Percentiles rank a stretch among this genome's conserved stretches.
These are phyloP conservation scores for Didymella sp. DNA, from an alignment of 2,329 filamentous ascomycete species.

Conservation along the genomic window DNA sequence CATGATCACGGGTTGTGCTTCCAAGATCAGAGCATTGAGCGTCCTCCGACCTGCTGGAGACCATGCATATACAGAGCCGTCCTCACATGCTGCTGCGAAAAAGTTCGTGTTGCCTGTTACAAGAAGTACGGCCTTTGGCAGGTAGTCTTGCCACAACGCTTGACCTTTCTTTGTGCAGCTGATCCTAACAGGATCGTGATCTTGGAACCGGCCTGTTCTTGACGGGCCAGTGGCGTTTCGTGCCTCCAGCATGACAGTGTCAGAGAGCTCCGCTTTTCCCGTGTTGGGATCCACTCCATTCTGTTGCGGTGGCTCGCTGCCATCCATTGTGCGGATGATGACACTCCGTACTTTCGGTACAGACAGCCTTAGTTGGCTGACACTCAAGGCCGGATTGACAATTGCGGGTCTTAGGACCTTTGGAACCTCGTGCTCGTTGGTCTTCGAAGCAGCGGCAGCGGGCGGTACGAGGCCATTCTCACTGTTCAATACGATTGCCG, in stretches of 20 bases:
- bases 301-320: conserved; percentile 58
- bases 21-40: conserved; percentile 82
- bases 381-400: conserved; percentile 77
- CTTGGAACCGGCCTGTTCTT: conserved; percentile 64
- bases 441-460: conserved; percentile 57
- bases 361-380: conserved; percentile 84
- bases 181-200: conserved; percentile 83
- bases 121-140: conserved; percentile 85
- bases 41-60: conserved; percentile 87
- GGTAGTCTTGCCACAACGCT: conserved; percentile 90
- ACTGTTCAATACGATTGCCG: conserved; percentile 77
- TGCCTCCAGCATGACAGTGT: conserved; percentile 81
- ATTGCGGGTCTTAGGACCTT: conserved; percentile 89
- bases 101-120: conserved; percentile 89
- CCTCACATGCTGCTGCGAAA: conserved; percentile 93
- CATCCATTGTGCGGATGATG: conserved; percentile 82
- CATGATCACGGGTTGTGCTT: conserved; percentile 91
- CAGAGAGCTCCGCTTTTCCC: conserved; percentile 60
- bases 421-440: conserved; percentile 61
- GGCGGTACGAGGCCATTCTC: conserved; percentile 80
- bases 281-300: conserved; percentile 55
- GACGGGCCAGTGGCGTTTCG: conserved; percentile 74
- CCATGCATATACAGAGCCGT: conserved; percentile 89
- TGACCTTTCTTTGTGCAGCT: conserved; percentile 81
- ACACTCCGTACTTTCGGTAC: conserved; percentile 85